Percentiles rank a stretch among this genome's conserved stretches.
Evolutionary conservation across 139 green algal genomes (phyloP).

Genomic region (Chlamydomonas asymmetrica): DNA sequence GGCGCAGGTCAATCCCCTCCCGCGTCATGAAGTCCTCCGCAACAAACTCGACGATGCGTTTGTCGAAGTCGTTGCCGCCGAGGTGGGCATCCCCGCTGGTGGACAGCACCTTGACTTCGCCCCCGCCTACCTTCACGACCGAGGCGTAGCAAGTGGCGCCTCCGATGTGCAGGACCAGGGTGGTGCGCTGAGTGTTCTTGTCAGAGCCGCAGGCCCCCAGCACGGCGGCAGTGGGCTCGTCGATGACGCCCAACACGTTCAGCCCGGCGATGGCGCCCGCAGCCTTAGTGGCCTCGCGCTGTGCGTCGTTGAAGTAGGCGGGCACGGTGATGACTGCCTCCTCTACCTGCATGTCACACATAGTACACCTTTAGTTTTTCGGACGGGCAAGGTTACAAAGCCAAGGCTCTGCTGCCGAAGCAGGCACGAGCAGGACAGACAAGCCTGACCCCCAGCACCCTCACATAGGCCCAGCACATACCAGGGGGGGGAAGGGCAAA

Average conservation of each 20-base stretch:
- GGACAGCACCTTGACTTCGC: conserved; percentile 90
- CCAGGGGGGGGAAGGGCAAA: too few relatives aligned
- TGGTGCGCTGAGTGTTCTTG: conserved; percentile 80
- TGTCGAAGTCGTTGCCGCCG: conserved; percentile 67
- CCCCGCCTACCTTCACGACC: conserved; percentile 92
- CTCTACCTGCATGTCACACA: too few relatives aligned
- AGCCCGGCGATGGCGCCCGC: conserved; percentile 90
- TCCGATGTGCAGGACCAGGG: conserved; percentile 98
- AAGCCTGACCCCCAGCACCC: too few relatives aligned
- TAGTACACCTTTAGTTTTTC: too few relatives aligned
- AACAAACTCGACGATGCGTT: conserved; percentile 42
- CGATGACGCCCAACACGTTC: conserved; percentile 98
- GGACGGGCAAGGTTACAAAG: too few relatives aligned
- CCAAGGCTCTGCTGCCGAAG: too few relatives aligned
- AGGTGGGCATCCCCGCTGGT: conserved; percentile 55
- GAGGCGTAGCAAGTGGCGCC: conserved; percentile 99
- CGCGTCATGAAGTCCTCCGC: conserved; percentile 78
- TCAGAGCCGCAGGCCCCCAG: conserved; percentile 96
- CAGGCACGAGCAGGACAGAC: too few relatives aligned
- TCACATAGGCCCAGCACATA: too few relatives aligned
- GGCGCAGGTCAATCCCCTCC: conserved; percentile 79
- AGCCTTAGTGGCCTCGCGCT: conserved; percentile 82
- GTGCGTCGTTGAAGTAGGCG: conserved; percentile 94
- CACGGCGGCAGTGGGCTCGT: conserved; percentile 96
- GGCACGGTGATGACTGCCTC: conserved; percentile 56